Base-by-base conservation (phyloP, 1,139 yeast genomes). In the Zygotorulaspora mrakii region DNA sequence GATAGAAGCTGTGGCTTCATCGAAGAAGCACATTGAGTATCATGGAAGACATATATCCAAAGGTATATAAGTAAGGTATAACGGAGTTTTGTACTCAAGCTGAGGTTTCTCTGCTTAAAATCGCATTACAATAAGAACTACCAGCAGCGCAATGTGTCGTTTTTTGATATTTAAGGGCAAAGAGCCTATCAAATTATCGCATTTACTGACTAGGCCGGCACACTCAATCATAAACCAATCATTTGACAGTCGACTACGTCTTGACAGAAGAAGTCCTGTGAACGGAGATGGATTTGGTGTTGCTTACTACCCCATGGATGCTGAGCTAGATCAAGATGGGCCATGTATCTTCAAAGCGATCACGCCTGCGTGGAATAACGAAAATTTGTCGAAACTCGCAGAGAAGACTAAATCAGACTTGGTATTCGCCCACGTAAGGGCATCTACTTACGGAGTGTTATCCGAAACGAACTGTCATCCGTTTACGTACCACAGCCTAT, bases 281-380 rank as follows among this genome's bases (percentile, higher is more conserved):
- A 91, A 91, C 60, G 98, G 98, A 29, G 98, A 91, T 63, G 98
- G 98, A 1, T 91, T 91, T 62, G 98, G 98, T 1, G 94, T 91
- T 6, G 97, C 97, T 1, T 91, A 91, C 66, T 91, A 91, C 59
- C 74, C 85, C 1, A 68, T 80, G 5, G 83, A 78, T 34, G 42
- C 36, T 1, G 79, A 74, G 40, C 65, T 75, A 7, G 73, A 61
- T 22, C 48, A 68, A 27, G 71, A 71, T 33, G 83, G 83, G 0
- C 91, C 94, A 17, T 85, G 94, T 58, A 74, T 88, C 2, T 91
- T 85, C 68, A 82, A 87, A 54, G 96, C 97, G 13, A 89, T 88
- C 39, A 91, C 97, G 0, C 96, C 95, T 2, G 97, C 98, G 0
- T 91, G 98, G 98, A 91, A 91, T 65, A 91, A 91, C 62, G 79